Conservation (phyloP, 495 filamentous ascomycete genomes). For the Hamigera avellanea region DNA sequence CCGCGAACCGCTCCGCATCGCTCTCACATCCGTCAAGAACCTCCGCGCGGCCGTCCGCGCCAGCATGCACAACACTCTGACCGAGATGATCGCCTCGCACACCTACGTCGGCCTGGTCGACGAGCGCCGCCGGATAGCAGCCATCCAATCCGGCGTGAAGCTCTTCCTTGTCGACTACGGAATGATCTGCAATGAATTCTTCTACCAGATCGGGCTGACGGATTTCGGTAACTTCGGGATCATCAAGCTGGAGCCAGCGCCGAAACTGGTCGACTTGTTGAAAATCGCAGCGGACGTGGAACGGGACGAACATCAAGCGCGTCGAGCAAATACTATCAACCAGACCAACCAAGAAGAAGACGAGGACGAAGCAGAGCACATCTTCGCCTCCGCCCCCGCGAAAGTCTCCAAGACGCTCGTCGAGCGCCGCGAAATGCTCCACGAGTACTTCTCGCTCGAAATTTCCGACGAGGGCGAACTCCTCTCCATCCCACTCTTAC, state of each 20-base stretch:
- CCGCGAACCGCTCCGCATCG: constrained; percentile 54
- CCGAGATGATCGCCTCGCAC: constrained; percentile 78
- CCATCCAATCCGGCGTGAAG: constrained; percentile 88
- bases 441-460: constrained; percentile 84
- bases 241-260: constrained; percentile 67
- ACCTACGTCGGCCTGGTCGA: constrained; percentile 94
- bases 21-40: constrained; percentile 67
- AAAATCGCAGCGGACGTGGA: constrained; percentile 62
- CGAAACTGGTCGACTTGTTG: constrained; percentile 60
- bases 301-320: constrained; percentile 11
- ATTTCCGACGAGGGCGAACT: constrained; percentile 71
- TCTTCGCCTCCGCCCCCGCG: constrained; percentile 55
- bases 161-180: constrained; percentile 94
- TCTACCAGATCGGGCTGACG: constrained; percentile 93
- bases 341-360: constrained; percentile 10
- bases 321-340: constrained; percentile 15
- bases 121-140: constrained; percentile 71
- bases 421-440: constrained; percentile 69
- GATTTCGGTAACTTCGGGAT: constrained; percentile 92
- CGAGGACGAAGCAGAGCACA: constrained; percentile 41
- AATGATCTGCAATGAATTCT: constrained; percentile 76
- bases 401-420: constrained; percentile 52
- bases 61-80: constrained; percentile 78
- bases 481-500: constrained; percentile 64
- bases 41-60: constrained; percentile 74